Percentiles rank a stretch among this genome's conserved stretches.
phyloP scores from a whole-genome alignment of 768 basidiomycete genomes.

The Auricularia cornea region DNA sequence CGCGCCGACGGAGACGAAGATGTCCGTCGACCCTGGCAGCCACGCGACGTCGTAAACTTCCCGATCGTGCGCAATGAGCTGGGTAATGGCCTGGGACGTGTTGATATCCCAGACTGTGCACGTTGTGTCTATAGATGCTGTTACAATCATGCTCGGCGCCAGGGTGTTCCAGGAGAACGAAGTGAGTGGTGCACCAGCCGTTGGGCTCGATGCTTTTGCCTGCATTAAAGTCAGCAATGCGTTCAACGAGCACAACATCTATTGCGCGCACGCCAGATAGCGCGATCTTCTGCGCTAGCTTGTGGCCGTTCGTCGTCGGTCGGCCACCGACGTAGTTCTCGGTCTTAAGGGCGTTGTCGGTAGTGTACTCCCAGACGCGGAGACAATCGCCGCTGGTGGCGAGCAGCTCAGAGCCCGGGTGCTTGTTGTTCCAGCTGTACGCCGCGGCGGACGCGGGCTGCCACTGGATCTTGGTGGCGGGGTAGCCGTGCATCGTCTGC shows the following conservation, averaged over 20 bases:
- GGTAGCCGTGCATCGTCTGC: conserved; percentile 81
- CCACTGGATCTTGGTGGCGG: conserved; percentile 89
- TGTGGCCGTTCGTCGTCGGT: conserved; percentile 48
- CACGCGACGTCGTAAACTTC: conserved; percentile 98
- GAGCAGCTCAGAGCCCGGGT: conserved; percentile 63
- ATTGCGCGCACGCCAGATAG: conserved; percentile 62
- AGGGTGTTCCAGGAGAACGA: conserved; percentile 98
- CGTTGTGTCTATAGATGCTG: conserved; percentile 96
- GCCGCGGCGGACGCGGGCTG: conserved; percentile 66
- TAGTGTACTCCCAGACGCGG: conserved; percentile 82
- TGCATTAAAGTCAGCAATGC: conserved; percentile 36
- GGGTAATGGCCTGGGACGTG: conserved; percentile 86
- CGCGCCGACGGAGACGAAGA: conserved; percentile 96
- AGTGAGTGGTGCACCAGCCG: conserved; percentile 83
- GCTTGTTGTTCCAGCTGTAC: conserved; percentile 63
- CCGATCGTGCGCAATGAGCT: conserved; percentile 93
- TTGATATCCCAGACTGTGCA: conserved; percentile 99
- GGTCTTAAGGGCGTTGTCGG: conserved; percentile 48
- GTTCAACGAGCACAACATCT: conserved; percentile 2
- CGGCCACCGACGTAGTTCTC: conserved; percentile 67
- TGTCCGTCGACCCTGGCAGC: conserved; percentile 91
- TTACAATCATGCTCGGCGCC: conserved; percentile 83
- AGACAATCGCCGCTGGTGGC: conserved; percentile 93
- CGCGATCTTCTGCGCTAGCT: conserved; percentile 63
- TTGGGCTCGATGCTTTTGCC: conserved; percentile 83